These are phyloP conservation scores for Prunus mongolica DNA, from an alignment of 306 rosid genomes.

Conservation along the genomic window DNA sequence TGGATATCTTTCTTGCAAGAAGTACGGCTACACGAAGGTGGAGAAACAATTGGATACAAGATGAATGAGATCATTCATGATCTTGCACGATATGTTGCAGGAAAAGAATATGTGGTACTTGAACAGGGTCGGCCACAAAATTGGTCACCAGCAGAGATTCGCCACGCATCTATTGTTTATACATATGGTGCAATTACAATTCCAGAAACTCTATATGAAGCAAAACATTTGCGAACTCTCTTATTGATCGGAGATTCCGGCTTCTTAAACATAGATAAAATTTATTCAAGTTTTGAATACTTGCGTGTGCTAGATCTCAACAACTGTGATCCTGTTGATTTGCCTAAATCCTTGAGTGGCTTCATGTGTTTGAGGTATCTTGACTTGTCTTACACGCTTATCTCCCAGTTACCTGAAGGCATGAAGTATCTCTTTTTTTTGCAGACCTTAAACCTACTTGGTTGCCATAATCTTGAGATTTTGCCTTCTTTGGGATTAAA, in stretches of 20 bases:
- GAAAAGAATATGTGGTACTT: background rate
- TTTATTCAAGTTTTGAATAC: background rate
- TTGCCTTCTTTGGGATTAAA: background rate
- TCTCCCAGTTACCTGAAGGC: background rate
- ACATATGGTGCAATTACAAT: background rate
- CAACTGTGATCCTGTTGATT: background rate
- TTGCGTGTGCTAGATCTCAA: slow-evolving; percentile 13
- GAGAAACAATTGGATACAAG: background rate
- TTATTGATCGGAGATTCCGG: background rate
- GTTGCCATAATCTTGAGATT: fast-evolving
- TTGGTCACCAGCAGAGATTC: background rate
- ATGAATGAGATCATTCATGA: slow-evolving; percentile 15
- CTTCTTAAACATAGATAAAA: background rate
- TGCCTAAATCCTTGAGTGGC: background rate
- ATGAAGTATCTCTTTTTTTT: background rate
- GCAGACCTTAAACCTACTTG: slow-evolving; percentile 1
- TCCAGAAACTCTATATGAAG: slow-evolving; percentile 3
- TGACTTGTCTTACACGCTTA: background rate
- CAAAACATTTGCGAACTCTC: slow-evolving; percentile 1
- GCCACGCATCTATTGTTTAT: background rate
- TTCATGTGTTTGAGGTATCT: slow-evolving; percentile 16
- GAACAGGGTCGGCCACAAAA: background rate
- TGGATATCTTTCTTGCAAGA: slow-evolving; percentile 21
- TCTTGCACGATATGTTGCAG: background rate
- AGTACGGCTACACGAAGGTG: background rate